Percentiles rank a stretch among this genome's conserved stretches.
phyloP scores from a whole-genome alignment of 257 asterid species.

The Solanum commersonii region DNA sequence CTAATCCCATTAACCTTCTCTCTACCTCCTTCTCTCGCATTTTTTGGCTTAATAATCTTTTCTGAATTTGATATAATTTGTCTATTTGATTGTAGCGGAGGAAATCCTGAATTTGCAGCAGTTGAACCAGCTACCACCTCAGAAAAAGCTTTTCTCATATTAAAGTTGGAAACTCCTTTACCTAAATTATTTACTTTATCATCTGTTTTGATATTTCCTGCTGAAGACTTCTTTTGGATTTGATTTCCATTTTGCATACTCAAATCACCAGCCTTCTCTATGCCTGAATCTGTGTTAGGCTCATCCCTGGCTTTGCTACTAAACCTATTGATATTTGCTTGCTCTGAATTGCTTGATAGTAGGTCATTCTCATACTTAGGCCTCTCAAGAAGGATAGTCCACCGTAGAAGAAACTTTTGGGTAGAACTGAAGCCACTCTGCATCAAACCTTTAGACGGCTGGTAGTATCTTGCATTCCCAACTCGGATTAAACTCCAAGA shows the following conservation, averaged over 20 bases:
- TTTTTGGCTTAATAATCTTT: constrained; percentile 36
- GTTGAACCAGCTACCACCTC: constrained; percentile 94
- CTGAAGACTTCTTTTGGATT: constrained; percentile 19
- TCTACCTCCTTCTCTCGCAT: constrained; percentile 14
- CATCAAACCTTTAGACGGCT: constrained; percentile 72
- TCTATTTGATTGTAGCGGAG: constrained; percentile 64
- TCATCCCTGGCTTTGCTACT: constrained; percentile 22
- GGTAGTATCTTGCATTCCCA: constrained; percentile 77
- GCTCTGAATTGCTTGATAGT: constrained; percentile 20
- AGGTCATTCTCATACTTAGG: constrained; percentile 17
- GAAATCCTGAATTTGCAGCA: constrained; percentile 55
- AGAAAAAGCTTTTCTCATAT: constrained; percentile 75
- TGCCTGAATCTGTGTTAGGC: constrained; percentile 16
- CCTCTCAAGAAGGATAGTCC: constrained; percentile 60
- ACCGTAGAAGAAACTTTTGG: constrained; percentile 64
- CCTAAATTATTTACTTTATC: constrained; percentile 24
- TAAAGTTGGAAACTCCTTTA: constrained; percentile 37
- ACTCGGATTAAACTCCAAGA: constrained; percentile 82
- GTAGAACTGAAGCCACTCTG: constrained; percentile 83
- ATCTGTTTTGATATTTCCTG: constrained; percentile 26
- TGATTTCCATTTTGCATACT: constrained; percentile 31
- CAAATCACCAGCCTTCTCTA: constrained; percentile 25
- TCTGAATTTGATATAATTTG: constrained; percentile 36
- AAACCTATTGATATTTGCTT: constrained; percentile 15
- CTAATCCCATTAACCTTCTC: constrained; percentile 28